These are phyloP conservation scores for Fusarium sp. DNA, from an alignment of 2,329 filamentous ascomycete genomes.

Conservation along the genomic window DNA sequence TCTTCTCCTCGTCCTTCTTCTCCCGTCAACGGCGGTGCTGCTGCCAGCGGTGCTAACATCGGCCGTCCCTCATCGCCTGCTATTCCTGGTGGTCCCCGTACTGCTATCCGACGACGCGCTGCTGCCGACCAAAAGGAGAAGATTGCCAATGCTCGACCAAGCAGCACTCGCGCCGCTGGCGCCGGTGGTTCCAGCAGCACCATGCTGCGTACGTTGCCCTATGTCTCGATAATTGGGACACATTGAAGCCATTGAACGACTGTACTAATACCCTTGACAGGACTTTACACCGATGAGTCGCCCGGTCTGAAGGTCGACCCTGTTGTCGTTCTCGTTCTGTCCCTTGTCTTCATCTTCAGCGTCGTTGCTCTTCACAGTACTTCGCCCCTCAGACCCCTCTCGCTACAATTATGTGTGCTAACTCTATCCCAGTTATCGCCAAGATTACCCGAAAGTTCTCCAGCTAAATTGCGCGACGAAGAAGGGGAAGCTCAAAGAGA, in stretches of 20 bases:
- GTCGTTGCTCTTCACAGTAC: conserved; percentile 97
- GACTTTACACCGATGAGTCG: conserved; percentile 97
- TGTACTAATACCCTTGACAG: conserved; percentile 56
- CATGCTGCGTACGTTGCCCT: conserved; percentile 85
- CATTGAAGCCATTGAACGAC: neutral
- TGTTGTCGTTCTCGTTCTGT: conserved; percentile 94
- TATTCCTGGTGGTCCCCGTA: conserved; percentile 92
- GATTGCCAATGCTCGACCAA: conserved; percentile 90
- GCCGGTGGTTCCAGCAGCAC: conserved; percentile 97
- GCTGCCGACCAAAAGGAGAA: conserved; percentile 98
- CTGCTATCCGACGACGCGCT: conserved; percentile 92
- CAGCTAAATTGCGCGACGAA: conserved; percentile 55
- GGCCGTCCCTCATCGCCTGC: conserved; percentile 86
- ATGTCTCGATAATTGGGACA: neutral
- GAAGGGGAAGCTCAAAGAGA: neutral
- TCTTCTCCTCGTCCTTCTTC: conserved; percentile 70
- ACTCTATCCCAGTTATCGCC: conserved; percentile 78
- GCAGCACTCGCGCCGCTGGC: conserved; percentile 91
- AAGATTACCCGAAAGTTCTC: conserved; percentile 93
- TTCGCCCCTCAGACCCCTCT: conserved; percentile 47
- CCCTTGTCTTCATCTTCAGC: conserved; percentile 98
- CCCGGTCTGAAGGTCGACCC: conserved; percentile 98
- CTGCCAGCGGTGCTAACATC: conserved; percentile 73
- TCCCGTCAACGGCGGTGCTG: conserved; percentile 64
- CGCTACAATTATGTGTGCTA: conserved; percentile 23